These are phyloP conservation scores for Pyracantha coccinea DNA, from an alignment of 331 rosid species.

Conservation along the genomic window DNA sequence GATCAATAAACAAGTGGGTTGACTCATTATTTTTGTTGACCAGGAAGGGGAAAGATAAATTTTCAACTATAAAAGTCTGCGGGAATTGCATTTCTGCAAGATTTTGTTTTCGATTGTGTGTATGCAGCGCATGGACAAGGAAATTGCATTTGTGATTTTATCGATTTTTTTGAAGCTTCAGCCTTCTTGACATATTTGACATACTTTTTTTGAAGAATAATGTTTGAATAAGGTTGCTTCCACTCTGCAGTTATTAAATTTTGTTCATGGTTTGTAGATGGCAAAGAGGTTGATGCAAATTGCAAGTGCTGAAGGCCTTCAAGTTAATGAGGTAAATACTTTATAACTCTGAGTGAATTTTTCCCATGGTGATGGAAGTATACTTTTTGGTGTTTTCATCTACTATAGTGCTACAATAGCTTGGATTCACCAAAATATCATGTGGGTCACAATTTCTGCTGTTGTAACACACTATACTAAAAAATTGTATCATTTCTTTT, in stretches of 20 bases:
- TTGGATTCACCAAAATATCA: background rate
- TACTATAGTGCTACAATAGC: background rate
- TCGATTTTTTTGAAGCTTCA: background rate
- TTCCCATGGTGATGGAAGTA: slow-evolving; percentile 3
- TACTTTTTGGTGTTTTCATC: background rate
- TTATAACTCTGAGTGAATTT: background rate
- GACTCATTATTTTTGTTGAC: background rate
- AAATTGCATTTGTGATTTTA: background rate
- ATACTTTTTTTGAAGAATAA: background rate
- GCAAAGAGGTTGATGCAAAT: slow-evolving; percentile 79
- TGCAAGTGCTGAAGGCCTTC: slow-evolving; percentile 77
- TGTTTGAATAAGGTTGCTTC: background rate
- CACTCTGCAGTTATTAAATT: background rate
- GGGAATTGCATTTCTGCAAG: background rate
- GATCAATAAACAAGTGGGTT: background rate
- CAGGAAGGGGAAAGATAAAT: background rate
- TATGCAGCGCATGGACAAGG: background rate
- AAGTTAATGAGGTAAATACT: slow-evolving; percentile 66
- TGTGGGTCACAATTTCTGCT: background rate
- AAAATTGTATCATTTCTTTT: background rate
- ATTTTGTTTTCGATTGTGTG: background rate
- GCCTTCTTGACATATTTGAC: background rate
- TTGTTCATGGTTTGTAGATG: slow-evolving; percentile 54
- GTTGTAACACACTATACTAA: background rate
- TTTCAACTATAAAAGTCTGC: background rate